Evolutionary conservation across 495 filamentous ascomycete species (phyloP), one percentile per base, ranked within the genome.

Genomic region (Pyronema domesticum): DNA sequence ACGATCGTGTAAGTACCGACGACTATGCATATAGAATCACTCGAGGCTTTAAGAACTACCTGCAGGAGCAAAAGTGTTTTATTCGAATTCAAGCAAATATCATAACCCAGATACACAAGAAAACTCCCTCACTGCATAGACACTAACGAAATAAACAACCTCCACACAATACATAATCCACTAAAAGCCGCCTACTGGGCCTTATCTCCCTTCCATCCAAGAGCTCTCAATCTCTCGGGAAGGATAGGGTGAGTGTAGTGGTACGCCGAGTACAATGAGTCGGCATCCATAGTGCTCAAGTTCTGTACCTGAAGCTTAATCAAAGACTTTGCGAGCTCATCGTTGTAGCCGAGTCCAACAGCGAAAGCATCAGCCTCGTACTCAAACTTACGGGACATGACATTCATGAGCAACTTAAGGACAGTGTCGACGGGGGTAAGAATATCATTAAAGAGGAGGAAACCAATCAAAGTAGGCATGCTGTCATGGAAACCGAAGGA

Each of bases 271-370:
- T 95, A 98, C 72, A 95, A 76, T 83, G 83, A 93, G 68, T 98
- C 93, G 40, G 91, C 91, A 67, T 98, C 93, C 89, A 96, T 95
- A 54, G 85, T 93, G 71, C 86, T 89, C 54, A 98, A 75, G 64
- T 98, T 98, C 71, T 96, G 86, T 67, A 95, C 86, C 68, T 98
- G 91, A 39, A 98, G 83, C 72, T 96, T 98, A 70, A 96, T 85
- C 56, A 98, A 75, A 13, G 86, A 88, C 55, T 78, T 71, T 8
- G 88, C 86, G 30, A 98, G 80, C 62, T 95, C 81, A 18, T 75
- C 71, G n/a, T 80, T 79, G 69, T 93, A 95, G 17, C 93, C 91
- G 7, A 94, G 80, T 14, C 76, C 74, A 57, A 80, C 74, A 46
- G 89, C 91, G 63, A 98, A 98, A n/a, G 71, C 73, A 69, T 86